Conservation (phyloP, 2,329 filamentous ascomycete species). For the Tympanopsis confertula region DNA sequence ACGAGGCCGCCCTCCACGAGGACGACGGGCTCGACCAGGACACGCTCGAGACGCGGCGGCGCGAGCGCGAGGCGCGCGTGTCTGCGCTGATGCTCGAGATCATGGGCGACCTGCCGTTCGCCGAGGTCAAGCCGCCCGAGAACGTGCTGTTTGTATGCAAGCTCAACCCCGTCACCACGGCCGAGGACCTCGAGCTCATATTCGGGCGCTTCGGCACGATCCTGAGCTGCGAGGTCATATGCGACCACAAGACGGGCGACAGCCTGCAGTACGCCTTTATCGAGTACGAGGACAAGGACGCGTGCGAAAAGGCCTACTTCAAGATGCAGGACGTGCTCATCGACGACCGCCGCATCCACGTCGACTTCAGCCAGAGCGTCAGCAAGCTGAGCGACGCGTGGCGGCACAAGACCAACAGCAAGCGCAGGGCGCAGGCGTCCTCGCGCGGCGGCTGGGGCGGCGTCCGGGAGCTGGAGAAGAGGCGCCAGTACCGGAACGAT, state of each 20-base stretch:
- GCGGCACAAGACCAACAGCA: constrained; percentile 75
- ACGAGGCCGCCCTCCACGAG: constrained; percentile 72
- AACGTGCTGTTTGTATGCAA: constrained; percentile 98
- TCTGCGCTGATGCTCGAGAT: constrained; percentile 93
- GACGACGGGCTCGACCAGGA: constrained; percentile 65
- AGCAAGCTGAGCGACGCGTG: constrained; percentile 79
- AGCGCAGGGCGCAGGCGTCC: constrained; percentile 41
- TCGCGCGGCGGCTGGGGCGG: constrained; percentile 70
- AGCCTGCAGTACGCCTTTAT: constrained; percentile 96
- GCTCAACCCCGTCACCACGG: constrained; percentile 88
- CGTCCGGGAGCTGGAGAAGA: constrained; percentile 76
- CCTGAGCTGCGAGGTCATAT: constrained; percentile 87
- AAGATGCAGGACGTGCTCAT: constrained; percentile 98
- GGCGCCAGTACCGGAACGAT: constrained; percentile 74
- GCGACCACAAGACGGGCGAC: constrained; percentile 86
- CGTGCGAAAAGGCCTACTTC: constrained; percentile 90
- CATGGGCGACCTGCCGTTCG: constrained; percentile 93
- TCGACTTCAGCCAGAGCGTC: constrained; percentile 95
- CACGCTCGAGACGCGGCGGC: constrained; percentile 62
- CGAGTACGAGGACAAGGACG: constrained; percentile 83
- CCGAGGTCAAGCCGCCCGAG: constrained; percentile 92
- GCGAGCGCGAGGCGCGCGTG: constrained; percentile 82
- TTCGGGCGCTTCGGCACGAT: constrained; percentile 96
- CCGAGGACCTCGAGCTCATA: constrained; percentile 87
- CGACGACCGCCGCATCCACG: constrained; percentile 92